These are phyloP conservation scores for Auriscalpium orientale DNA, from an alignment of 768 basidiomycete genomes.

Conservation along the genomic window DNA sequence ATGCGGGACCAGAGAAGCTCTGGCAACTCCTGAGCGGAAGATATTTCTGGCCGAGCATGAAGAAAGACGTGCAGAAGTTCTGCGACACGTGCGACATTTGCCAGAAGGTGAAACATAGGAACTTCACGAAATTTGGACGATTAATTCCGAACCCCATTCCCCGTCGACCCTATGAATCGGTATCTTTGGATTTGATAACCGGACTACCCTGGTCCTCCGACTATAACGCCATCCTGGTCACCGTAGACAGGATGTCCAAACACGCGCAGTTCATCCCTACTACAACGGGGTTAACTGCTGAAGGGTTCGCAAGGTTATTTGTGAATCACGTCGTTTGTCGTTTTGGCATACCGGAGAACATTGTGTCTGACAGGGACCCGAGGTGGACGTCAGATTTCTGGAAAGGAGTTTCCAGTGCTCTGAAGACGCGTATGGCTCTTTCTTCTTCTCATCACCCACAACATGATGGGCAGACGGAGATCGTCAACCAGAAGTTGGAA, in stretches of 20 bases:
- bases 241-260: slow-evolving; percentile 22
- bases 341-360: not conserved
- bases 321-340: slow-evolving; percentile 1
- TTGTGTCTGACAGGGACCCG: not conserved
- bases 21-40: not conserved
- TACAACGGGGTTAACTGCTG: slow-evolving; percentile 2
- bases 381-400: slow-evolving; percentile 3
- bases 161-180: slow-evolving; percentile 5
- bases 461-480: slow-evolving; percentile 14
- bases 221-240: slow-evolving; percentile 9
- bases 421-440: not conserved
- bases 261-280: slow-evolving; percentile 22
- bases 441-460: not conserved
- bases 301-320: slow-evolving; percentile 6
- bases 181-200: slow-evolving; percentile 7
- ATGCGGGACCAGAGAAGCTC: slow-evolving; percentile 7
- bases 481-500: slow-evolving; percentile 13
- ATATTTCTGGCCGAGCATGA: slow-evolving; percentile 3
- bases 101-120: slow-evolving; percentile 6
- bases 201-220: slow-evolving; percentile 6
- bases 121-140: slow-evolving; percentile 2
- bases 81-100: slow-evolving; percentile 8
- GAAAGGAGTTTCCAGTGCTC: not conserved
- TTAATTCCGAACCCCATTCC: slow-evolving; percentile 9
- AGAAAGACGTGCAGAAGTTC: slow-evolving; percentile 2